Percentiles rank a stretch among this genome's conserved stretches.
Evolutionary conservation across 495 filamentous ascomycete genomes (phyloP).

Genomic region (Hypoxylon cercidicola): DNA sequence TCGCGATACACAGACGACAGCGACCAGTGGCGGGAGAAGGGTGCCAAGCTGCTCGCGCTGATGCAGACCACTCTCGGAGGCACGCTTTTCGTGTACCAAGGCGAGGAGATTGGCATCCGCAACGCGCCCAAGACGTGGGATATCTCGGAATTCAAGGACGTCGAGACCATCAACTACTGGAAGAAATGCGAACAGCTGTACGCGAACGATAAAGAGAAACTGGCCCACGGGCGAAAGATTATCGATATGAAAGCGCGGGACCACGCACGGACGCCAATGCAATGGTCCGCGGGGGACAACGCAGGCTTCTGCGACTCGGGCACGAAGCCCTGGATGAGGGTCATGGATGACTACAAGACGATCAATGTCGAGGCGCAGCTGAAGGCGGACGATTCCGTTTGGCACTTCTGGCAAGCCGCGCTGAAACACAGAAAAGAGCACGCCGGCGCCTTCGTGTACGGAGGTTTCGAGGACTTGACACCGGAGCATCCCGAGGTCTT

Average conservation of each 20-base stretch:
- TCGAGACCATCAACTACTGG: constrained; percentile 71
- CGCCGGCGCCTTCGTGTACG: constrained; percentile 69
- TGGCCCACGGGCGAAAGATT: constrained; percentile 51
- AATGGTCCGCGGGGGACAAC: constrained; percentile 64
- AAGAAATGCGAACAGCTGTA: constrained; percentile 48
- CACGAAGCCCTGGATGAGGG: constrained; percentile 63
- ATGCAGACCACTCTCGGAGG: constrained; percentile 65
- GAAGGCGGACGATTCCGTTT: constrained; percentile 43
- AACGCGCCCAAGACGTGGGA: constrained; percentile 69
- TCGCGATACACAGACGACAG: constrained; percentile 60
- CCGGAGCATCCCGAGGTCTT: constrained; percentile 43
- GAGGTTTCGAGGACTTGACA: constrained; percentile 58
- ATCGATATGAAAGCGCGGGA: constrained; percentile 67
- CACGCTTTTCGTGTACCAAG: constrained; percentile 74
- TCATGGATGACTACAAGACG: constrained; percentile 54
- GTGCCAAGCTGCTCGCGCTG: constrained; percentile 70
- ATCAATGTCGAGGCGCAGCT: constrained; percentile 59
- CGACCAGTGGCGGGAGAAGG: constrained; percentile 53
- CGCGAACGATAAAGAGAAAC: constrained; percentile 40
- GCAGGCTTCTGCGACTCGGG: constrained; percentile 59
- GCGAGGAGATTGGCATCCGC: constrained; percentile 74
- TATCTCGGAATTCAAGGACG: constrained; percentile 72
- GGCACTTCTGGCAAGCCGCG: constrained; percentile 59
- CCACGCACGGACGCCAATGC: constrained; percentile 70
- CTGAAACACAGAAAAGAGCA: constrained; percentile 59